Evolutionary conservation across 441 rosid genomes (phyloP), one percentile per base, ranked within the genome.

Genomic region (Cnidoscolus chayamansa): DNA sequence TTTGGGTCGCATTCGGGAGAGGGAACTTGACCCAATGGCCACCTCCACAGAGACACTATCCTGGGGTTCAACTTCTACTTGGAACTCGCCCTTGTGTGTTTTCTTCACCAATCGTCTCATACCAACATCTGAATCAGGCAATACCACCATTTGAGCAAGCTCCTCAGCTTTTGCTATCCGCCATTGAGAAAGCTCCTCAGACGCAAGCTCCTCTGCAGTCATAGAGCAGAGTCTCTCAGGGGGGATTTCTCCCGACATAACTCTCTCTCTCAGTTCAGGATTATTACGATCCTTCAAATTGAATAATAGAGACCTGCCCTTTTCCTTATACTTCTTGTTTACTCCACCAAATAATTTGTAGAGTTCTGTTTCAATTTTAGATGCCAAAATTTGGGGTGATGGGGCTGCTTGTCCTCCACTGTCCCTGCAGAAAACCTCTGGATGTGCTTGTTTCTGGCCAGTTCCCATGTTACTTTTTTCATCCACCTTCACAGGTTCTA

Each of bases 151-250:
- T 62, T 92, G 93, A 54, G 98, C 98, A 81, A 94, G 78, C 81
- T 92, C 94, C 72, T 94, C 94, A 0, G 93, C 98, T 80, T 94
- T 92, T 7, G 97, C 98, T 80, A 87, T 89, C 50, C 98, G 90
- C 98, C 98, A 94, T 65, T 92, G 77, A 0, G 98, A 89, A 64
- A 94, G 86, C 84, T 94, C 97, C 86, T 90, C 79, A 17, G 97
- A 94, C 63, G 98, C 98, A 75, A 94, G 92, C 57, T 94, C 97
- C 86, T 94, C 97, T 0, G 97, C 92, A 50, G 91, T 84, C 98
- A 94, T 94, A 16, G 91, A 81, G 76, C 98, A 94, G 51, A 94
- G 82, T 54, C 84, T 77, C 31, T 86, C 86, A 1, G 98, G 90
- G 11, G 81, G 49, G 54, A 94, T 92, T 49, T 86, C 91, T 32